Conservation (phyloP, 1,284 basidiomycete genomes). For the Moniliophthora roreri region DNA sequence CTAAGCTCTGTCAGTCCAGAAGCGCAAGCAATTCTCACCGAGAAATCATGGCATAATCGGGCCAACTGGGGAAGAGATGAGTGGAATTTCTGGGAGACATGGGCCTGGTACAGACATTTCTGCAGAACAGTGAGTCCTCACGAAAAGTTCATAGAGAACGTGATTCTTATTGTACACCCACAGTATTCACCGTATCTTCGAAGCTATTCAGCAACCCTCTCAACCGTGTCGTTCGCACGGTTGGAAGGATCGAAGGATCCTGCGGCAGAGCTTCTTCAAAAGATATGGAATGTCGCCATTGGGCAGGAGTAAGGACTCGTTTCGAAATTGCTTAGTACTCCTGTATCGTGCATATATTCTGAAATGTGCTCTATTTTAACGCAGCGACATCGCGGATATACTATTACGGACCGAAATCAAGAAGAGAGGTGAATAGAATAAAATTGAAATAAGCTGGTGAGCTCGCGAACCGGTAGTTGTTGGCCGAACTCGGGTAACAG, state of each 20-base stretch:
- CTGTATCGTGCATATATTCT: no score
- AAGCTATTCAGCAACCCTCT: slow-evolving; percentile 65
- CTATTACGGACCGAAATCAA: no score
- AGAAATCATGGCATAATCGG: slow-evolving; percentile 69
- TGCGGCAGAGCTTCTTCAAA: slow-evolving; percentile 57
- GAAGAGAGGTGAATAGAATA: no score
- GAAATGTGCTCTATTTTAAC: no score
- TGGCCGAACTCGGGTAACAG: no score
- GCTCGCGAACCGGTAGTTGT: no score
- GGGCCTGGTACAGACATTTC: slow-evolving; percentile 87
- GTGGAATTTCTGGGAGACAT: slow-evolving; percentile 82
- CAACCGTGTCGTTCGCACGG: slow-evolving; percentile 61
- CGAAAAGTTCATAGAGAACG: not conserved
- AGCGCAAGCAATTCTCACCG: slow-evolving; percentile 50
- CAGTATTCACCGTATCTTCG: slow-evolving; percentile 78
- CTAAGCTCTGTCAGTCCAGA: slow-evolving; percentile 43
- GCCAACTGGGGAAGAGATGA: slow-evolving; percentile 64
- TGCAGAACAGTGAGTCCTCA: slow-evolving; percentile 74
- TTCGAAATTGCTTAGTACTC: no score
- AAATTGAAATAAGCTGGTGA: no score
- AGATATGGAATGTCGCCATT: slow-evolving; percentile 68
- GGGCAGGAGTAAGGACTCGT: slow-evolving; percentile 43
- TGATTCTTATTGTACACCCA: slow-evolving; percentile 6
- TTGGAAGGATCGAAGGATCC: slow-evolving; percentile 56
- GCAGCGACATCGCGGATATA: no score